Percentiles rank a stretch among this genome's conserved stretches.
These are phyloP conservation scores for Knoxia roxburghii DNA, from an alignment of 257 asterid species.

Conservation along the genomic window DNA sequence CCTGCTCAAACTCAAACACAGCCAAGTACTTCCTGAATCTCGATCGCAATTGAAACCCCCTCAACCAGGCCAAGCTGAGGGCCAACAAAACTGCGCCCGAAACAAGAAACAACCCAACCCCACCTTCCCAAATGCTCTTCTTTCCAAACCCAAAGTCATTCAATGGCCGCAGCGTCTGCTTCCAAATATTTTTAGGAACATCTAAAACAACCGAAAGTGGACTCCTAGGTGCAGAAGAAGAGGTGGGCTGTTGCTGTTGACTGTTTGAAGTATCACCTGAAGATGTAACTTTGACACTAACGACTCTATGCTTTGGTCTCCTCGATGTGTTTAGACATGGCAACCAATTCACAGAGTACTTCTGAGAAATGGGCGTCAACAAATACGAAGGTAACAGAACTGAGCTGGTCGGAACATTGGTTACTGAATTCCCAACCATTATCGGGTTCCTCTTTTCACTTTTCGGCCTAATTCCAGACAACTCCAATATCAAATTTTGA, in stretches of 20 bases:
- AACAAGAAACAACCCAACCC: constrained; percentile 86
- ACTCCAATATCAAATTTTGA: constrained; percentile 3
- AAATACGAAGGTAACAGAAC: constrained; percentile 29
- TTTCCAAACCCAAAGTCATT: constrained; percentile 89
- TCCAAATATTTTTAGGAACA: constrained; percentile 69
- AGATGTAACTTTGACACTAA: constrained; percentile 37
- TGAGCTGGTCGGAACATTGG: constrained; percentile 42
- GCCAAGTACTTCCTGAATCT: constrained; percentile 79
- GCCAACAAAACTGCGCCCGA: constrained; percentile 77
- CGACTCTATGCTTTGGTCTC: constrained; percentile 26
- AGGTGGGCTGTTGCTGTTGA: constrained; percentile 31
- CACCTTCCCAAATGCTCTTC: constrained; percentile 99
- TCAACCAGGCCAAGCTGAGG: constrained; percentile 90
- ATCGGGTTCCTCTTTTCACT: neutral
- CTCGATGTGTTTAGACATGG: constrained; percentile 32
- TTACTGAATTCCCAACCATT: constrained; percentile 53
- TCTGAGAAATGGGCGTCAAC: constrained; percentile 26
- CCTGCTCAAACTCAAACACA: constrained; percentile 84
- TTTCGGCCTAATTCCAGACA: neutral
- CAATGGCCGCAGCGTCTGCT: constrained; percentile 73
- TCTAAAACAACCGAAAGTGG: constrained; percentile 52
- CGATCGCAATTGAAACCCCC: constrained; percentile 83
- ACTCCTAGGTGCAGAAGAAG: constrained; percentile 42
- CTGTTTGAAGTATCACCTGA: constrained; percentile 38
- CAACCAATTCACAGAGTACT: constrained; percentile 32